Evolutionary conservation across 73 alveolate genomes (phyloP).

Genomic region (Urostyla sp.): DNA sequence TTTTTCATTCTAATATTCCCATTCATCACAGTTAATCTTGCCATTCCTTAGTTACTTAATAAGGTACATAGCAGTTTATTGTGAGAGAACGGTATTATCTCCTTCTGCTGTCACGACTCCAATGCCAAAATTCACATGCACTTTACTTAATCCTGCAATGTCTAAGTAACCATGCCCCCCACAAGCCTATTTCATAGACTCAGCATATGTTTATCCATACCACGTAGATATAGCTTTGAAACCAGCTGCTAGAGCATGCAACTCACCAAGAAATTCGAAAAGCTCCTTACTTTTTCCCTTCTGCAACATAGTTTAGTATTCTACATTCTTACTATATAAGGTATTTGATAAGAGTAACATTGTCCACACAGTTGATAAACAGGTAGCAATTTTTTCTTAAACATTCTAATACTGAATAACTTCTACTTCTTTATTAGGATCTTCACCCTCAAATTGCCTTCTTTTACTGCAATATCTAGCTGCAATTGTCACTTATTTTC

Average conservation of each 20-base stretch:
- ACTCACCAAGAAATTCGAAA: slow-evolving; percentile 25
- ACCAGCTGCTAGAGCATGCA: slow-evolving; percentile 51
- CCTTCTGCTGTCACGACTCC: slow-evolving; percentile 70
- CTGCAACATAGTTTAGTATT: slow-evolving; percentile 11
- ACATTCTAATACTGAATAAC: slow-evolving; percentile 52
- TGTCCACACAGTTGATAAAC: slow-evolving; percentile 36
- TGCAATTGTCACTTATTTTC: slow-evolving; percentile 46
- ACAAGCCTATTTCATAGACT: slow-evolving; percentile 61
- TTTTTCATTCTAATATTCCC: neutral
- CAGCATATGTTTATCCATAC: slow-evolving; percentile 42
- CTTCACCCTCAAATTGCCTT: slow-evolving; percentile 50
- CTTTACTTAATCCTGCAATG: slow-evolving; percentile 55
- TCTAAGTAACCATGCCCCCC: slow-evolving; percentile 77
- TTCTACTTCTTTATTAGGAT: slow-evolving; percentile 29
- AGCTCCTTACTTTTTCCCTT: slow-evolving; percentile 35
- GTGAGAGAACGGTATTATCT: slow-evolving; percentile 59
- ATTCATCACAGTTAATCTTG: neutral
- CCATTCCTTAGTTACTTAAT: slow-evolving; percentile 26
- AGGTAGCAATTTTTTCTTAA: slow-evolving; percentile 40
- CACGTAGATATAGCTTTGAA: slow-evolving; percentile 52
- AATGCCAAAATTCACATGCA: slow-evolving; percentile 27
- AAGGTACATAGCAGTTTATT: slow-evolving; percentile 42
- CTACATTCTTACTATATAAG: neutral
- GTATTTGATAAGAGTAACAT: slow-evolving; percentile 22
- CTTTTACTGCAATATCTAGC: slow-evolving; percentile 52